Evolutionary conservation across 2,329 filamentous ascomycete species (phyloP), one percentile per base, ranked within the genome.

Genomic region (Ophiostoma ips): DNA sequence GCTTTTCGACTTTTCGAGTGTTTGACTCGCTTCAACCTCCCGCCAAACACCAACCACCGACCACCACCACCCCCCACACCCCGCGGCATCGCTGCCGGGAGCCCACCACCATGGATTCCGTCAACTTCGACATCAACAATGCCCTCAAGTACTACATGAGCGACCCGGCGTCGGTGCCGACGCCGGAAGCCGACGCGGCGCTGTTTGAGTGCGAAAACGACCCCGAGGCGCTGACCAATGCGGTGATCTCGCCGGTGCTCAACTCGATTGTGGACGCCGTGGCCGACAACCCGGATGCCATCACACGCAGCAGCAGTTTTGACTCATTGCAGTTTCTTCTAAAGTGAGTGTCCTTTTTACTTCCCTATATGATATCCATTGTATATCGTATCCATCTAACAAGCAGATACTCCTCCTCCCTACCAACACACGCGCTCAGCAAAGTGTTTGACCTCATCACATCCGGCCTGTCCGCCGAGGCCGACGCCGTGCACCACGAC

Each of bases 91-190:
- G n/a, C n/a, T n/a, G n/a, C n/a, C n/a, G n/a, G n/a, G n/a, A n/a
- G n/a, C n/a, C 58, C 55, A 52, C 58, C 60, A 61, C 56, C 64
- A 83, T 83, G 81, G 83, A 73, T 61, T 84, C 84, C 71, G 77
- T 88, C 64, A 77, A 83, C 62, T 98, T 98, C 70, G 87, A 96
- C 66, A 87, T 98, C 67, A 95, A 95, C 66, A 84, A 95, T 71
- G 87, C 88, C 57, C 83, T 96, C 66, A 95, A 95, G 73, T 79
- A 87, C 64, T 98, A 95, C 69, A 86, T 95, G 77, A 94, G 87
- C 68, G 90, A 96, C 64, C 90, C 92, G 9, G 73, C 81, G 43
- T 77, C 79, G 36, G 84, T 96, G 50, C 73, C 84, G 8, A 95
- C 89, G 2, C 82, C 85, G 40, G 90, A 96, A 64, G 92, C 89